Percentiles rank a stretch among this genome's conserved stretches.
Conservation (phyloP, 2,329 filamentous ascomycete genomes). For the Dendryphion nanum region DNA sequence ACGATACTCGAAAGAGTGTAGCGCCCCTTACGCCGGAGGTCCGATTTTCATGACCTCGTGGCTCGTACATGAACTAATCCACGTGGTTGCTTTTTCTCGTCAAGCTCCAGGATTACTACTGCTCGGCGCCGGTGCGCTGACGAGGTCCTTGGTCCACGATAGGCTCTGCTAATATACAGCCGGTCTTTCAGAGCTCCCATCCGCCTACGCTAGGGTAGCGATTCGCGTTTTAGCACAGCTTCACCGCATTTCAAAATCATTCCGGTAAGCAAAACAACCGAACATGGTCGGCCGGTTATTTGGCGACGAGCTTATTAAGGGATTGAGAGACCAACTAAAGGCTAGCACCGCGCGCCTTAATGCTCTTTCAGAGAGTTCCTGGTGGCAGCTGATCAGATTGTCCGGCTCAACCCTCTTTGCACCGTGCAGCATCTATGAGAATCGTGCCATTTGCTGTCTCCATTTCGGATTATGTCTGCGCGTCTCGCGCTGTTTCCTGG, state of each 20-base stretch:
- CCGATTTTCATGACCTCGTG: slow-evolving; percentile 4
- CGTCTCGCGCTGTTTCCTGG: background rate
- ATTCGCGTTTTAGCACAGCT: slow-evolving; percentile 3
- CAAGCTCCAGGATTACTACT: slow-evolving; percentile 1
- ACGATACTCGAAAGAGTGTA: background rate
- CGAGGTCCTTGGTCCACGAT: slow-evolving; percentile 3
- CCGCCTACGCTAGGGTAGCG: background rate
- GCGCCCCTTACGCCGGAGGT: background rate
- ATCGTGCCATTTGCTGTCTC: no score
- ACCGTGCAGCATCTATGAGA: no score
- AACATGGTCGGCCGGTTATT: slow-evolving; percentile 8
- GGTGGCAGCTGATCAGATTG: slow-evolving; percentile 11
- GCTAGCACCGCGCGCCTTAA: slow-evolving; percentile 1
- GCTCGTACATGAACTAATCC: slow-evolving; percentile 2
- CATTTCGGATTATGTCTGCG: slow-evolving; percentile 7
- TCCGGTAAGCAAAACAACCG: slow-evolving; percentile 3
- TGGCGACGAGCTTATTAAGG: slow-evolving; percentile 4
- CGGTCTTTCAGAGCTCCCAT: slow-evolving; percentile 7
- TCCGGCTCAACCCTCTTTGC: no score
- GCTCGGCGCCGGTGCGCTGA: no score
- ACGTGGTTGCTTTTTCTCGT: slow-evolving; percentile 9
- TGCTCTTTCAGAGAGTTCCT: slow-evolving; percentile 4
- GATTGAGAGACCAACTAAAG: background rate
- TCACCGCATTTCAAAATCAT: slow-evolving; percentile 4
- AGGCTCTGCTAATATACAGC: slow-evolving; percentile 3